Evolutionary conservation across 2,329 filamentous ascomycete genomes (phyloP).

Genomic region (Aspergillus candidus): DNA sequence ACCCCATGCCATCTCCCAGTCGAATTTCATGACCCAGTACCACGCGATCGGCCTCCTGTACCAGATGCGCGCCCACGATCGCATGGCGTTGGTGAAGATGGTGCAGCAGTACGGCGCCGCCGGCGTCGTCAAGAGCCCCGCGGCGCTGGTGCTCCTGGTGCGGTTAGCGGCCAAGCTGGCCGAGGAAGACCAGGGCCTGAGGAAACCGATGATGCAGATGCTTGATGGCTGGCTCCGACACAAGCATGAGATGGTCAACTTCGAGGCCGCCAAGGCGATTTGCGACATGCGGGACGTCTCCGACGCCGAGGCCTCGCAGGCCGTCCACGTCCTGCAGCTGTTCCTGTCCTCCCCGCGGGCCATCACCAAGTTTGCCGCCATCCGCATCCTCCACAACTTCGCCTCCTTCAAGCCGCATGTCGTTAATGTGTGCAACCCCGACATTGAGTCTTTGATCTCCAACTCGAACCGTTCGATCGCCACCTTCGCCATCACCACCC

Average conservation of each 20-base stretch:
- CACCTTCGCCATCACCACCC: conserved; percentile 94
- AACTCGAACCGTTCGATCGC: conserved; percentile 97
- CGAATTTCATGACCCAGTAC: conserved; percentile 97
- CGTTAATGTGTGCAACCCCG: conserved; percentile 89
- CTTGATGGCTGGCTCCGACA: conserved; percentile 94
- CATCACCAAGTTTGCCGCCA: conserved; percentile 95
- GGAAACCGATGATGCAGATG: conserved; percentile 95
- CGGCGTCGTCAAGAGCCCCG: conserved; percentile 90
- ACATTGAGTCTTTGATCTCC: conserved; percentile 93
- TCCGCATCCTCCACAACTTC: conserved; percentile 92
- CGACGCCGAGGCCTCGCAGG: conserved; percentile 83
- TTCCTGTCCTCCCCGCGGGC: conserved; percentile 94
- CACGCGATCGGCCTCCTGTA: conserved; percentile 96
- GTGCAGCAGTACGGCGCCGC: conserved; percentile 96
- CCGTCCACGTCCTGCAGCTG: conserved; percentile 89
- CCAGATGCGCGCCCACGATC: conserved; percentile 94
- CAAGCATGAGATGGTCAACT: conserved; percentile 99
- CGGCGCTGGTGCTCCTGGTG: conserved; percentile 86
- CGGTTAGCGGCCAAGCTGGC: conserved; percentile 87
- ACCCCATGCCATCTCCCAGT: conserved; percentile 66
- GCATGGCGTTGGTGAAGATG: conserved; percentile 99
- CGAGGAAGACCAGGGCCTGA: conserved; percentile 80
- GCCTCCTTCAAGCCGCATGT: conserved; percentile 93
- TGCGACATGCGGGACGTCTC: conserved; percentile 91
- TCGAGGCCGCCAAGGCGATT: conserved; percentile 96